Conservation (phyloP, 2,329 filamentous ascomycete species). For the Nemania sp. region DNA sequence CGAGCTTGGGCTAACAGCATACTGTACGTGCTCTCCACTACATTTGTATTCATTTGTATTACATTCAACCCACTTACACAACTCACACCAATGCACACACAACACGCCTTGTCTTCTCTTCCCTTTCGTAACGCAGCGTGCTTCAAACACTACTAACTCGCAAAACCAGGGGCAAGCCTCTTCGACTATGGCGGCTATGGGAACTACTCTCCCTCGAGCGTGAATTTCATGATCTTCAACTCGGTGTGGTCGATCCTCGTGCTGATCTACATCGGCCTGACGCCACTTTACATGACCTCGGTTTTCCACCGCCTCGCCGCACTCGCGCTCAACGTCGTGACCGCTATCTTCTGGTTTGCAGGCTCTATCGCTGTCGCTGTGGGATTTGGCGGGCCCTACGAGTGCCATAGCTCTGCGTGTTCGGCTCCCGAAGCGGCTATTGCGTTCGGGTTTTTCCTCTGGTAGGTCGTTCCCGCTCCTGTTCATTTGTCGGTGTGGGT, state of each 20-base stretch:
- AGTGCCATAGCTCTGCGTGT: constrained; percentile 68
- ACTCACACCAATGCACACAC: constrained; percentile 9
- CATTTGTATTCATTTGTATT: too few species aligned
- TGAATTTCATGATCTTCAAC: constrained; percentile 85
- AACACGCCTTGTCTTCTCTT: not conserved
- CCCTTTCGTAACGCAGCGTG: not conserved
- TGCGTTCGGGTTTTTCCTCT: constrained; percentile 75
- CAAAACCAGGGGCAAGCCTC: constrained; percentile 63
- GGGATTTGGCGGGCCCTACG: constrained; percentile 65
- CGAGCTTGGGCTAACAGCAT: constrained; percentile 79
- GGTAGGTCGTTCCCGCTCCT: constrained; percentile 49
- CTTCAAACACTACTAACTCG: constrained; percentile 10
- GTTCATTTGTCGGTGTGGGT: not conserved
- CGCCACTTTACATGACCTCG: constrained; percentile 71
- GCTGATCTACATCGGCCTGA: constrained; percentile 76
- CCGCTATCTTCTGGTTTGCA: constrained; percentile 90
- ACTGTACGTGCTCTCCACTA: constrained; percentile 70
- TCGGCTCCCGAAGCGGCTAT: constrained; percentile 71
- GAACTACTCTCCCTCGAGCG: constrained; percentile 62
- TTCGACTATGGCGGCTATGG: constrained; percentile 46
- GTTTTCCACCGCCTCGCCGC: constrained; percentile 74
- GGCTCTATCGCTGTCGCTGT: constrained; percentile 83
- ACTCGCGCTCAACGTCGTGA: constrained; percentile 75
- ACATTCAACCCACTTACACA: not conserved
- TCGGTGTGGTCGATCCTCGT: constrained; percentile 80